Percentiles rank a stretch among this genome's conserved stretches.
Conservation (phyloP, 768 basidiomycete species). For the Leccinum longicurvipes region DNA sequence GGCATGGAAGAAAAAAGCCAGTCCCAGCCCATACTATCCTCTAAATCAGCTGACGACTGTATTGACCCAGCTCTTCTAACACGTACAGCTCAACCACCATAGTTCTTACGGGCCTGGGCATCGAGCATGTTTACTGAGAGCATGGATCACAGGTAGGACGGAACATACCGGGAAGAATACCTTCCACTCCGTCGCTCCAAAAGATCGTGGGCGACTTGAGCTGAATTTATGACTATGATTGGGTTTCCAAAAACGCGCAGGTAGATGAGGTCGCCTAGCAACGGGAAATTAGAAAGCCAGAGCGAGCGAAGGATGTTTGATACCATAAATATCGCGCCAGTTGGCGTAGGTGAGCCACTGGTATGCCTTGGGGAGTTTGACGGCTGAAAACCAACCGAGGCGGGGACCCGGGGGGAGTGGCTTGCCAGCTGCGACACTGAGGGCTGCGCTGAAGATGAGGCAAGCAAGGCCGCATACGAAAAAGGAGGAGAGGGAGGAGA, state of each 20-base stretch:
- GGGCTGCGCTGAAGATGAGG: conserved; percentile 10
- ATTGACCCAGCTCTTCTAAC: neutral
- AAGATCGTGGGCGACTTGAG: conserved; percentile 39
- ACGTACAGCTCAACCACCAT: conserved; percentile 45
- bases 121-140: neutral
- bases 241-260: conserved; percentile 44
- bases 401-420: conserved; percentile 42
- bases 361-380: conserved; percentile 33
- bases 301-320: neutral
- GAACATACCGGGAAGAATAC: conserved; percentile 38
- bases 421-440: conserved; percentile 4
- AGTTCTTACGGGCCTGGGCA: conserved; percentile 33
- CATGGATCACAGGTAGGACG: neutral
- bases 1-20: conserved; percentile 44
- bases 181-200: conserved; percentile 43
- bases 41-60: neutral
- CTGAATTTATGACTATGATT: conserved; percentile 45
- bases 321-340: conserved; percentile 45
- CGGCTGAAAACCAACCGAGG: conserved; percentile 34
- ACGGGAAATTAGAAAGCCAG: neutral
- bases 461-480: conserved; percentile 8
- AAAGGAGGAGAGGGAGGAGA: neutral
- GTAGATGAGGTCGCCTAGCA: conserved; percentile 45
- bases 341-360: conserved; percentile 46
- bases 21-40: conserved; percentile 43